Evolutionary conservation across 2,329 filamentous ascomycete genomes (phyloP), one percentile per base, ranked within the genome.

Genomic region (Trichophyton benhamiae): DNA sequence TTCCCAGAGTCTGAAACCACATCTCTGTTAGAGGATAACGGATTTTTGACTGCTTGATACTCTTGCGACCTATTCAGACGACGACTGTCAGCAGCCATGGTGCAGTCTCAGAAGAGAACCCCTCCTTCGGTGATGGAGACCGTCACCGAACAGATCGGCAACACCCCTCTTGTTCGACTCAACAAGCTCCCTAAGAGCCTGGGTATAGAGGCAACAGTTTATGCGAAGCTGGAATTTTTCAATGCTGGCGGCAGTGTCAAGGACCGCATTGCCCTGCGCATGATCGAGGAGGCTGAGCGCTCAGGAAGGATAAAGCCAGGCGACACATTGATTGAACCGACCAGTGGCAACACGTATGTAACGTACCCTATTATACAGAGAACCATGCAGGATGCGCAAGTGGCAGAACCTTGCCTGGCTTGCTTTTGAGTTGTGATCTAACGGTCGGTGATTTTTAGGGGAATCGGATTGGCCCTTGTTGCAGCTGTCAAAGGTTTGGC

Each of bases 291-390:
- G 74, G 94, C 94, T 13, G 94, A 99, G 81, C 85, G 84, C 72
- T 87, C 83, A 59, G 94, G 94, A 53, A 86, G 92, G 66, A 96
- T 99, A 77, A 96, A 94, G 82, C 94, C 94, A 30, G 94, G 92
- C 61, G 91, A 97, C 76, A 97, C 91, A 59, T 79, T 99, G 70
- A 99, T 99, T 71, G 94, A 99, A 82, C 94, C 94, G 8, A 99
- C 94, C 57, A 96, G 90, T 71, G 94, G 94, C 61, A 99, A 99
- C 75, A 99, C 94, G 79, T 78, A 70, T 57, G 75, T 72, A n/a
- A 9, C 33, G 9, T 38, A 13, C 33, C 33, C 33, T 38, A 38
- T 38, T 4, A 9, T 38, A 13, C 33, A 38, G 33, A 38, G 9
- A 13, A 38, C 11, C 11, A 38, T 38, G 33, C 33, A 38, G 33